These are phyloP conservation scores for Eimeria necatrix DNA, from an alignment of 169 alveolate genomes.

Conservation along the genomic window DNA sequence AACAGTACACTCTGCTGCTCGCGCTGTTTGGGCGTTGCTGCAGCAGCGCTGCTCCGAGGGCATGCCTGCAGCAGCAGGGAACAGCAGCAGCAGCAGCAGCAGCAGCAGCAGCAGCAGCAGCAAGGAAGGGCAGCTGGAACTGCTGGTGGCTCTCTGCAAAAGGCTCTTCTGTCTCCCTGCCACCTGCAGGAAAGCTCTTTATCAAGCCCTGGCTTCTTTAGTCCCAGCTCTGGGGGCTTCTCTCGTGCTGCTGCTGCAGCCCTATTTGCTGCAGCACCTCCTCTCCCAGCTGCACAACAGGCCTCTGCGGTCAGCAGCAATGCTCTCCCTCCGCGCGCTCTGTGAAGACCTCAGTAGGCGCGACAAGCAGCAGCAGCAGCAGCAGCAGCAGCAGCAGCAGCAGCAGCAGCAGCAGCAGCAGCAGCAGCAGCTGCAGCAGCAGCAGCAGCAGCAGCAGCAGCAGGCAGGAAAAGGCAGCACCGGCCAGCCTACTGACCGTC, in stretches of 20 bases:
- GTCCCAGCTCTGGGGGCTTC: slow-evolving; percentile 33
- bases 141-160: background rate
- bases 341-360: slow-evolving; percentile 48
- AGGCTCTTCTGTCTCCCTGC: slow-evolving; percentile 33
- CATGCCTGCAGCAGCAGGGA: slow-evolving; percentile 17
- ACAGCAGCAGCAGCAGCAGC: slow-evolving; percentile 43
- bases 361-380: slow-evolving; percentile 5
- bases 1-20: slow-evolving; percentile 43
- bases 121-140: background rate
- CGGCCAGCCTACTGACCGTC: background rate
- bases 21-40: slow-evolving; percentile 58
- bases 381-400: background rate
- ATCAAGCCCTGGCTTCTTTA: slow-evolving; percentile 24
- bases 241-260: slow-evolving; percentile 66
- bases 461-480: slow-evolving; percentile 1
- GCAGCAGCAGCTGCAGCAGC: no score
- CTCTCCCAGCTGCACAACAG: slow-evolving; percentile 41
- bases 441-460: no score
- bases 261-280: slow-evolving; percentile 29
- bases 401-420: background rate
- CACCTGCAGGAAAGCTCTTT: slow-evolving; percentile 15
- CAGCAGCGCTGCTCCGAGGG: slow-evolving; percentile 70
- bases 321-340: slow-evolving; percentile 58
- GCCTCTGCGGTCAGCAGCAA: slow-evolving; percentile 47
- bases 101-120: slow-evolving; percentile 16